Conservation (phyloP, 31 red algal species). For the Porphyra umbilicalis region DNA sequence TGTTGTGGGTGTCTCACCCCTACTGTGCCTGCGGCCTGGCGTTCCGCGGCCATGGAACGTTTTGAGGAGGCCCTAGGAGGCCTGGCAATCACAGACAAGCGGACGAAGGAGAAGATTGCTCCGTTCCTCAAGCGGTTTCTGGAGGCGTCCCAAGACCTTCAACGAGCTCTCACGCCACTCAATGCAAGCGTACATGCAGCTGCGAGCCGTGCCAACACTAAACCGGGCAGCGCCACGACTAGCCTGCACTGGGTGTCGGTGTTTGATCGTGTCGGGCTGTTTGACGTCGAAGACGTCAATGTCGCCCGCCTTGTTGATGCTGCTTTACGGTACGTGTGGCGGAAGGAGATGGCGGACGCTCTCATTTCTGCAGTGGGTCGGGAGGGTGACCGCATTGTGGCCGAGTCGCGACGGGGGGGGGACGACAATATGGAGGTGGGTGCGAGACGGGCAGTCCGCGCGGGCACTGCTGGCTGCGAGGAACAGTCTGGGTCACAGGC, state of each 20-base stretch:
- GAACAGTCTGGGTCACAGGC: not conserved
- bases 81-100: not conserved
- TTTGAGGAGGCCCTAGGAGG: not conserved
- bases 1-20: too few relatives aligned
- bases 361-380: not conserved
- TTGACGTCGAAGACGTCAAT: not conserved
- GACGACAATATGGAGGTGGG: not conserved
- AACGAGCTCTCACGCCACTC: not conserved
- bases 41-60: not conserved
- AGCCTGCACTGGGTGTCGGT: not conserved
- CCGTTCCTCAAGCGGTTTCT: not conserved
- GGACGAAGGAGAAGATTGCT: not conserved
- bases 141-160: not conserved
- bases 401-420: not conserved
- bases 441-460: too few relatives aligned
- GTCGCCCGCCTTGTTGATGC: not conserved
- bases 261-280: not conserved
- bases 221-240: not conserved
- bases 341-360: not conserved
- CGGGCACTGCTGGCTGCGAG: not conserved
- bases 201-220: not conserved
- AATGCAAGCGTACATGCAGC: not conserved
- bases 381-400: not conserved
- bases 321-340: not conserved
- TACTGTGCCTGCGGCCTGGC: too few relatives aligned